A percentile compares a stretch with the other conserved stretches of the same genome.
These are phyloP conservation scores for Zygotorulaspora chibaensis DNA, from an alignment of 805 yeast genomes.

Conservation along the genomic window DNA sequence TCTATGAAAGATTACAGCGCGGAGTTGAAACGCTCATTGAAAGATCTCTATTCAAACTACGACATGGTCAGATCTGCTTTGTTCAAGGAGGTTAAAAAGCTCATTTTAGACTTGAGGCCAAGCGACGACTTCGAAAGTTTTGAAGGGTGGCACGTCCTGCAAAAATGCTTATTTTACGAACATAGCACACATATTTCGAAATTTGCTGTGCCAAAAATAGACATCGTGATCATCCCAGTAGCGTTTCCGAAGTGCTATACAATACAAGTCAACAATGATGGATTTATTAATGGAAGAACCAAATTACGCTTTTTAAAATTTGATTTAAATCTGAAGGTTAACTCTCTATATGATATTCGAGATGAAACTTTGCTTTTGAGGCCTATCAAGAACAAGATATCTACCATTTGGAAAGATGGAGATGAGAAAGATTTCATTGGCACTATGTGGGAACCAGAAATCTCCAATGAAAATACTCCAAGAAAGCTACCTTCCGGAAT, in stretches of 20 bases:
- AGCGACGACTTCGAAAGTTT: conserved; percentile 5
- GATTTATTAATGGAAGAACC: conserved; percentile 11
- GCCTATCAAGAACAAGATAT: conserved; percentile 8
- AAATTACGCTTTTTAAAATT: conserved; percentile 16
- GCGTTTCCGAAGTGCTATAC: conserved; percentile 14
- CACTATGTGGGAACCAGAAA: conserved; percentile 4
- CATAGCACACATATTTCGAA: conserved; percentile 9
- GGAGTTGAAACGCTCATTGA: conserved; percentile 5
- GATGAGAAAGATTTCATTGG: conserved; percentile 14
- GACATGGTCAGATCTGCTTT: conserved; percentile 5
- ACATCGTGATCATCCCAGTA: conserved; percentile 21
- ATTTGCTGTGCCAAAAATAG: conserved; percentile 15
- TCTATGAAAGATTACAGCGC: conserved; percentile 1
- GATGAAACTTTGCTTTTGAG: conserved; percentile 8
- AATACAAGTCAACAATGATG: conserved; percentile 10
- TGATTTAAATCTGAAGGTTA: conserved; percentile 3
- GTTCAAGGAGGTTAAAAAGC: conserved; percentile 8
- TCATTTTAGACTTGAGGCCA: conserved; percentile 15
- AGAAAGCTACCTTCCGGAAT: neutral
- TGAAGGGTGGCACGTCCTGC: conserved; percentile 15
- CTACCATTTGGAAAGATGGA: conserved; percentile 19
- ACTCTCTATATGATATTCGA: conserved; percentile 4
- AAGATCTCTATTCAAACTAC: conserved; percentile 6
- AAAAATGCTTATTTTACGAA: conserved; percentile 15
- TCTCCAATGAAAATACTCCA: neutral